Evolutionary conservation across 129 eudicot species (phyloP).

Genomic region (Helichrysum umbraculigerum): DNA sequence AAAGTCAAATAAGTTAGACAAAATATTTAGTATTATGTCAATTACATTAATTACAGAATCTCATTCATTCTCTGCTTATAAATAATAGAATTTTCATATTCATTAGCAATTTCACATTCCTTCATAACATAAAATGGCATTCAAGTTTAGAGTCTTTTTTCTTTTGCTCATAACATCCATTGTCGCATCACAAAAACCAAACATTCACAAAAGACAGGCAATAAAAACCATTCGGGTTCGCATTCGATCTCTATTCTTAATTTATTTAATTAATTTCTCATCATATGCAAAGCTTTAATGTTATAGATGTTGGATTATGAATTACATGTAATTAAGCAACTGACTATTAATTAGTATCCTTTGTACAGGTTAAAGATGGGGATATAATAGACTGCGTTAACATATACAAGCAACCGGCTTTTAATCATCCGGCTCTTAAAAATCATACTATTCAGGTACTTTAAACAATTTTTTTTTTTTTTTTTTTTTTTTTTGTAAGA

Average conservation of each 20-base stretch:
- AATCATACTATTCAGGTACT: slow-evolving; percentile 53
- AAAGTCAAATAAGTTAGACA: too few relatives aligned
- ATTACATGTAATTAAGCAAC: neutral
- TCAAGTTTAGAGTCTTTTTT: slow-evolving; percentile 20
- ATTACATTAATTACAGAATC: too few relatives aligned
- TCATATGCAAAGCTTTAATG: neutral
- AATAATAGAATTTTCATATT: neutral
- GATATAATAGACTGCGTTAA: slow-evolving; percentile 59
- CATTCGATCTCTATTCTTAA: neutral
- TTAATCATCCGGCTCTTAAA: slow-evolving; percentile 50
- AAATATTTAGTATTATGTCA: too few relatives aligned
- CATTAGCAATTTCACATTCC: neutral
- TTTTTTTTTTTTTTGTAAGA: too few relatives aligned
- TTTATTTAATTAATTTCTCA: neutral
- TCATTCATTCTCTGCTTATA: neutral
- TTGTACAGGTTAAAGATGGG: slow-evolving; percentile 51
- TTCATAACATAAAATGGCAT: slow-evolving; percentile 18
- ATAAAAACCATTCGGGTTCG: slow-evolving; percentile 28
- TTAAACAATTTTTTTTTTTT: too few relatives aligned
- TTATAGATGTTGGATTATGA: neutral
- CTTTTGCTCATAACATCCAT: slow-evolving; percentile 17
- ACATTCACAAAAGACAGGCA: neutral
- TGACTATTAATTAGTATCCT: neutral
- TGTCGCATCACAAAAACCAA: slow-evolving; percentile 17
- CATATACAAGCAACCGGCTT: slow-evolving; percentile 62